Evolutionary conservation across 768 basidiomycete genomes (phyloP).

Genomic region (Hortiboletus flavorubellus): DNA sequence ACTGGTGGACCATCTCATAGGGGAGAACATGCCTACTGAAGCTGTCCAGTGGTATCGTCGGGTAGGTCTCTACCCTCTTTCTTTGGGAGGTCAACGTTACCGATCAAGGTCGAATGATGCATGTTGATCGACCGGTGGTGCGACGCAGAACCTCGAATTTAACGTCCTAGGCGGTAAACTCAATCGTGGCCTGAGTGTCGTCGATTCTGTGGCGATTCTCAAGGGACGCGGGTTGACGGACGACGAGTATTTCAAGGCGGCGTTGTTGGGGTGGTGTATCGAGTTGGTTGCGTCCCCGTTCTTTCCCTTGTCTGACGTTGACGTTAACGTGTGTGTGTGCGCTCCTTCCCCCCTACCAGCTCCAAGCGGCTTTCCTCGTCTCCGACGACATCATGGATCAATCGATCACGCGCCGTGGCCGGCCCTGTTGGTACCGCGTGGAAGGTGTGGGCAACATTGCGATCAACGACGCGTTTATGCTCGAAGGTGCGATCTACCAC

Average conservation of each 20-base stretch:
- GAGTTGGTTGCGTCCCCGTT: conserved; percentile 59
- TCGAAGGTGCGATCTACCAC: conserved; percentile 90
- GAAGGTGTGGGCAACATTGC: conserved; percentile 69
- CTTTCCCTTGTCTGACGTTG: too few relatives aligned
- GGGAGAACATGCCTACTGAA: conserved; percentile 78
- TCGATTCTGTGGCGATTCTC: conserved; percentile 89
- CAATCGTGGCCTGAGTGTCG: conserved; percentile 94
- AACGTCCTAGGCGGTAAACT: conserved; percentile 97
- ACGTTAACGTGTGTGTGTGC: too few relatives aligned
- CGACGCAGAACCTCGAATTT: conserved; percentile 75
- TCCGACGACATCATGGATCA: conserved; percentile 94
- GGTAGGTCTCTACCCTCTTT: conserved; percentile 42
- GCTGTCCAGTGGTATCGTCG: conserved; percentile 72
- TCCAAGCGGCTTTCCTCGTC: conserved; percentile 97
- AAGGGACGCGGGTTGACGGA: conserved; percentile 67
- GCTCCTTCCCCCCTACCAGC: conserved; percentile 38
- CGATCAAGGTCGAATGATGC: too few relatives aligned
- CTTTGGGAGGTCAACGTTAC: background rate
- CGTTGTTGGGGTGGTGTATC: conserved; percentile 91
- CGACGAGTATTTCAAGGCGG: conserved; percentile 85
- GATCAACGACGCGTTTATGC: conserved; percentile 96
- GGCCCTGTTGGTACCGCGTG: conserved; percentile 90
- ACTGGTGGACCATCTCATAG: conserved; percentile 62
- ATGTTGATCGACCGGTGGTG: too few relatives aligned
- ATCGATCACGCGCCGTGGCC: conserved; percentile 88